Base-by-base conservation (phyloP, 2,329 filamentous ascomycete species). In the Talaromyces piceae region DNA sequence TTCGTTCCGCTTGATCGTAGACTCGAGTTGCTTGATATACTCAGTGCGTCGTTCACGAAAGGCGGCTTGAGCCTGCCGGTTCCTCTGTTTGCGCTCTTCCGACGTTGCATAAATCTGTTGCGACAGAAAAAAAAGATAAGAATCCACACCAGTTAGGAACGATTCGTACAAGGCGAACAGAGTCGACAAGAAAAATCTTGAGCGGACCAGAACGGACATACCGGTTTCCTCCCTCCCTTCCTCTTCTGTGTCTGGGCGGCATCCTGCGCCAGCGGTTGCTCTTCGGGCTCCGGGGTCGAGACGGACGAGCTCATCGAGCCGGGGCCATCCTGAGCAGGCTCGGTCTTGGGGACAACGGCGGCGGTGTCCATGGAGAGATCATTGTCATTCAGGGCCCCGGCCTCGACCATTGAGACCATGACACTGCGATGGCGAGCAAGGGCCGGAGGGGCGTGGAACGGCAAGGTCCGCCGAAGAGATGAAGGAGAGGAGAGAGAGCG, bases 1-100 rank as follows among this genome's bases (percentile, higher is more conserved):
- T 73, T 98, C 93, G 77, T 97, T 91, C 61, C 93, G 88, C 65
- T 93, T 91, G 71, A 98, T 97, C 51, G 91, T 95, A 61, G 91
- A 89, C 73, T 98, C 93, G 23, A 98, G 81, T 71, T 98, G 93
- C 75, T 97, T 97, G 75, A 98, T 98, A 71, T 98, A 98, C 76
- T 98, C 93, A 50, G 91, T 97, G 53, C 93, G 85, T 59, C 93
- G 86, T 73, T 98, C 93, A 61, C 93, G 86, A 65, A 98, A 98
- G 52, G 93, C 93, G 50, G 93, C 93, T 73, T 98, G 93, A 45
- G 93, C 93, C 75, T 97, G 93, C 61, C 93, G 80, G 67, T 98
- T 98, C 58, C 93, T 83, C 73, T 97, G 93, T 76, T 98, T 97
- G 64, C 93, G 85, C 73, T 98, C 93, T 71, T 98, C 93, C 9